Base-by-base conservation (phyloP, 139 green algal genomes). In the Chloropicon primus region DNA sequence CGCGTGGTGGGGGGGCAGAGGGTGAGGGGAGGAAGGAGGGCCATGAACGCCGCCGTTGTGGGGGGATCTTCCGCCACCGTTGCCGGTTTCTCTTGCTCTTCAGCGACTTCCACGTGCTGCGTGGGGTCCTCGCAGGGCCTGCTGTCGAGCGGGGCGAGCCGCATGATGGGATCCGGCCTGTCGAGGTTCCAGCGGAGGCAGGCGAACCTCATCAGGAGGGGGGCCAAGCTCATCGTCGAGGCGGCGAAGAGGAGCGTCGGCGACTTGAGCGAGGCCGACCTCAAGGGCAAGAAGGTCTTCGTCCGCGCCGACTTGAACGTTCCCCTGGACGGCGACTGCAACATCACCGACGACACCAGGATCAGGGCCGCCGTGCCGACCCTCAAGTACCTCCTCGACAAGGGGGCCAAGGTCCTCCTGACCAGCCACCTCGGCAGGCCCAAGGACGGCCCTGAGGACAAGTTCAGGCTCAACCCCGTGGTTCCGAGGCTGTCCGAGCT, bases 331-430 rank as follows among this genome's bases (percentile, higher is more conserved):
- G 92, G 86, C 71, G 82, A 92, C 73, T 81, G 87, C 72, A 94
- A 92, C 53, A 97, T 99, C 87, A 97, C 90, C 23, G 95, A 98
- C 81, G 95, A 98, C 90, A 98, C 95, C 24, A 91, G 95, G 82
- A 97, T 99, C 83, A 87, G 95, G 25, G 95, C 94, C 76, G 94
- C 95, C 2, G 84, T 98, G 62, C 95, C 95, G 74, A 99, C 95
- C 26, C 86, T 99, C 22, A 94, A 89, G 79, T 89, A 88, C 80
- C 91, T 98, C 75, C 74, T 92, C 26, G 90, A 97, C 77, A 98
- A 98, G 84, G 95, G 95, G 76, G 95, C 95, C 77, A 97, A 97
- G 88, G 93, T 99, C 22, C 87, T 99, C 72, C 89, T 98, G 41
- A 94, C 92, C 77, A 95, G 86, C 27, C 95, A 99, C 88, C 81